Evolutionary conservation across 768 basidiomycete genomes (phyloP), one percentile per base, ranked within the genome.

Genomic region (Lactifluus subvellereus): DNA sequence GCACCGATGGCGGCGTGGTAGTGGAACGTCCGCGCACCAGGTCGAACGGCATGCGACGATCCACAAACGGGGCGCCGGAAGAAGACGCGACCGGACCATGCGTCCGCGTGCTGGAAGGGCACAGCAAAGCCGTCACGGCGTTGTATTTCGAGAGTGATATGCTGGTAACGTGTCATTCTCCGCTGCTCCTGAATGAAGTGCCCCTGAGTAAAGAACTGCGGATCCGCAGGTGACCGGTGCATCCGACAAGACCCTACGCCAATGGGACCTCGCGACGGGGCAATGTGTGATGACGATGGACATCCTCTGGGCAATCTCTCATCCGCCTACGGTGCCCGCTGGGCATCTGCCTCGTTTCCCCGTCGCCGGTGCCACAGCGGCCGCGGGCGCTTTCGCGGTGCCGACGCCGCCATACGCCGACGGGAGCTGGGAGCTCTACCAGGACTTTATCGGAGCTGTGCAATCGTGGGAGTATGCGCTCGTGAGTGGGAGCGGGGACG

Each of bases 211-310:
- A 16, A 33, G 30, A 27, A 33, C 10, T 27, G 43, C 59, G 18
- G 13, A 57, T 8, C 62, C 60, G 11, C 68, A 95, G 94, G 92
- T 98, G 13, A 98, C 95, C 8, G 97, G 97, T 38, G 96, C 97
- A 6, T 94, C 92, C 4, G 97, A 99, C 77, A 98, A 98, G 76
- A 99, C 97, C 0, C 81, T 99, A 59, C 91, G 97, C 3, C 96
- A 98, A 72, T 99, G 97, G 97, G 97, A 98, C 72, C 83, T 98
- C 58, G 84, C 83, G 20, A 98, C 97, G 0, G 97, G 96, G 7
- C 97, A 98, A 79, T 99, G 97, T 74, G 88, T 98, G 51, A 88
- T 97, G 79, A 96, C 96, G 27, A 99, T 99, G 97, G 97, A 99
- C 74, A 97, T 99, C 66, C 85, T 99, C 30, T 99, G 97, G 97